Percentiles rank a stretch among this genome's conserved stretches.
These are phyloP conservation scores for Trifolium repens DNA, from an alignment of 306 rosid species.

Conservation along the genomic window DNA sequence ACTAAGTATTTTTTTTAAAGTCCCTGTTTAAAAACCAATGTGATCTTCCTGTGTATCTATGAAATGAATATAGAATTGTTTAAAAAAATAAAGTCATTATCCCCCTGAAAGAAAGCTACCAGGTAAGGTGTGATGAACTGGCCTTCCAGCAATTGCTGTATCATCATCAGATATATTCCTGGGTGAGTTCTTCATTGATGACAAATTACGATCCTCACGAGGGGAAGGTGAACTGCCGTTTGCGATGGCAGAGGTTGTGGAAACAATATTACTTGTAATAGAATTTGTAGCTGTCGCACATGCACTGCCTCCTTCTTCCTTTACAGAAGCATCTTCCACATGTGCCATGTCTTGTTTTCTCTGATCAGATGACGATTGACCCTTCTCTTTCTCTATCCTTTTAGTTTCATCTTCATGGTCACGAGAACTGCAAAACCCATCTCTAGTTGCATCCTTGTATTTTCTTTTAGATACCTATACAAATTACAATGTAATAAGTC, in stretches of 20 bases:
- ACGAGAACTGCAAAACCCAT: constrained; percentile 63
- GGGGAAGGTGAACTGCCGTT: constrained; percentile 75
- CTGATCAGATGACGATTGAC: constrained; percentile 66
- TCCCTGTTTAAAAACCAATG: constrained; percentile 12
- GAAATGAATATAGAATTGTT: not conserved
- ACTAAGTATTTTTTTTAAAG: constrained; percentile 8
- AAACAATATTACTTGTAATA: constrained; percentile 50
- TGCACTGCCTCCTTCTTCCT: constrained; percentile 68
- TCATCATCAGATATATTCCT: constrained; percentile 85
- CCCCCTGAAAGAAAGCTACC: constrained; percentile 60
- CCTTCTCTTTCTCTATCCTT: constrained; percentile 66
- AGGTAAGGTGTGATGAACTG: constrained; percentile 89
- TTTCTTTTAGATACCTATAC: constrained; percentile 77
- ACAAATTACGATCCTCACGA: constrained; percentile 65
- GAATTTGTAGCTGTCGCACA: constrained; percentile 62
- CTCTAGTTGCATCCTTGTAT: constrained; percentile 75
- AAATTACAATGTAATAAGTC: constrained; percentile 34
- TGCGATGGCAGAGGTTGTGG: constrained; percentile 63
- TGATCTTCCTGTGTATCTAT: constrained; percentile 16
- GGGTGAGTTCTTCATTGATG: constrained; percentile 69
- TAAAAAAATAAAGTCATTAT: constrained; percentile 17
- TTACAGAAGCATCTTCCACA: constrained; percentile 58
- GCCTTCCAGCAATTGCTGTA: constrained; percentile 70
- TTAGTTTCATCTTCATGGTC: constrained; percentile 80
- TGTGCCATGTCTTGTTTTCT: constrained; percentile 61